Evolutionary conservation across 2,329 filamentous ascomycete species (phyloP), one percentile per base, ranked within the genome.

Genomic region (Cryphonectria japonica): DNA sequence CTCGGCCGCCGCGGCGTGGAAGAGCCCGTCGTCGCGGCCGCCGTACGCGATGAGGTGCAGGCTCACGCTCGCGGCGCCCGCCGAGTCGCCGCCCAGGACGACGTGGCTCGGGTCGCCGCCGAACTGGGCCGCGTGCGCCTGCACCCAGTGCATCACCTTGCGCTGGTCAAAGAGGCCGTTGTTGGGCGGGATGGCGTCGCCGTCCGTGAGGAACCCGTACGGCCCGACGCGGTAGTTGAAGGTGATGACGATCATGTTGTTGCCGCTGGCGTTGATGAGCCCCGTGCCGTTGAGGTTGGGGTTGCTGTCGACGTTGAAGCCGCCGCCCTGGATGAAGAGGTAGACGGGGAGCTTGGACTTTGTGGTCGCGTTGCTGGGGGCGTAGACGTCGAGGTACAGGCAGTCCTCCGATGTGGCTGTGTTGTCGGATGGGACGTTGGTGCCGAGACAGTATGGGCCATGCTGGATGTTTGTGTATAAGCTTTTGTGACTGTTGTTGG

Each of bases 171-270:
- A 86, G 0, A 94, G 82, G 1, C 92, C 92, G 75, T 89, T 90
- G 78, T 94, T 94, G 50, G 90, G 77, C 70, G 85, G 87, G 2
- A 87, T 86, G 74, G 74, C 76, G 75, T 91, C 86, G 22, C 86
- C 81, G 69, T 88, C 84, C 1, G 88, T 87, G 16, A 95, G 83
- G 77, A 94, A 95, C 0, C 93, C 92, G 74, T 89, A 94, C 0
- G 88, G 86, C 0, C 92, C 92, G 14, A 95, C 91, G 6, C 93
- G 89, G 77, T 95, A 94, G 80, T 94, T 94, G 80, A 93, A 86
- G 13, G 85, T 90, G 1, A 95, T 91, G 0, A 93, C 88, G 0
- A 95, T 81, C 37, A 94, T 90, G 63, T 87, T 84, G 73, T 85
- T 80, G 29, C 83, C 84, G 26, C 86, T 86, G 0, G 89, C 89